Percentiles rank a stretch among this genome's conserved stretches.
phyloP scores from a whole-genome alignment of 306 rosid genomes.

The Pterocarpus macrocarpus region DNA sequence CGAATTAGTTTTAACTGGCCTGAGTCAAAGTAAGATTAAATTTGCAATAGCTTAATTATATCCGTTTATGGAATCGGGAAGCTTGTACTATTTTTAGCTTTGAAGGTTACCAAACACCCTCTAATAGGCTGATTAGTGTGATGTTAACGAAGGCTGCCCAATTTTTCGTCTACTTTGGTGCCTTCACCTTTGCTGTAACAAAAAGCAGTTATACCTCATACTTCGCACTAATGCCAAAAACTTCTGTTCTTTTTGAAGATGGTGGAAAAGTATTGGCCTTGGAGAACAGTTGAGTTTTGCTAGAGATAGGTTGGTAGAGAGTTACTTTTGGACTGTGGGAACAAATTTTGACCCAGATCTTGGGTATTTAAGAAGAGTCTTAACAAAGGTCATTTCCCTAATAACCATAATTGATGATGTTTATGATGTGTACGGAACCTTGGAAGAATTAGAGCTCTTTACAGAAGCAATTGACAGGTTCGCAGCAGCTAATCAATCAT shows the following conservation, averaged over 20 bases:
- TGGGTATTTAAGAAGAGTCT: background rate
- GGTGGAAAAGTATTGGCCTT: constrained; percentile 37
- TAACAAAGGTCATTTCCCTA: background rate
- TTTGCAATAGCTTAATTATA: no score
- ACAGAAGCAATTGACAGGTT: constrained; percentile 39
- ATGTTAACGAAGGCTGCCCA: no score
- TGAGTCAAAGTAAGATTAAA: no score
- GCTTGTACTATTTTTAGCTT: no score
- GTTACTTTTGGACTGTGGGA: constrained; percentile 40
- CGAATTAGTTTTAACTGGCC: no score
- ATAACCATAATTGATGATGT: constrained; percentile 37
- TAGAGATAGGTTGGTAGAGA: constrained; percentile 33
- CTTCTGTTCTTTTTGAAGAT: background rate
- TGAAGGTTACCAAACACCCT: no score
- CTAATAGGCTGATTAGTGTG: no score
- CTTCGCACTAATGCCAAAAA: background rate
- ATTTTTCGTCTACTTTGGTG: no score
- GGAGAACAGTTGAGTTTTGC: constrained; percentile 24
- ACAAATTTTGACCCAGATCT: constrained; percentile 10
- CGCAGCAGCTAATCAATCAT: background rate
- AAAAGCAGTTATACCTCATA: no score
- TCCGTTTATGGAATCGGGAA: no score
- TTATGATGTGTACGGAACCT: constrained; percentile 36
- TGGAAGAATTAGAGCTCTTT: constrained; percentile 41
- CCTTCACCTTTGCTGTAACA: no score